Base-by-base conservation (phyloP, 495 filamentous ascomycete genomes). In the Darksidea phi region DNA sequence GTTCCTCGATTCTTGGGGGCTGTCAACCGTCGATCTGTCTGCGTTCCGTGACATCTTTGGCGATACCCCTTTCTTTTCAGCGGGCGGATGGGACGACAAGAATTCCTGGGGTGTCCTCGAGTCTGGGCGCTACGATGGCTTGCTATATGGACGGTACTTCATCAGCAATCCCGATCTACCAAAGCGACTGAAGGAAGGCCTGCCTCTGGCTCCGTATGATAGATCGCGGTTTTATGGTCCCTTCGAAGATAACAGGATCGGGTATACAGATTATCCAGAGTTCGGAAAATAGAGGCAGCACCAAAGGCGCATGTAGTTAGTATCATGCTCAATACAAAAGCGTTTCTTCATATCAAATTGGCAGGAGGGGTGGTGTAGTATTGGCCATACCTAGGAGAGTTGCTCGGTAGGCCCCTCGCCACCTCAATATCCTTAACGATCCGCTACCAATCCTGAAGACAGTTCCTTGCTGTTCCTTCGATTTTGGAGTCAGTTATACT, bases 101-200 rank as follows among this genome's bases (percentile, higher is more conserved):
- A 81, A 80, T 59, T 71, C 59, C 3, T 80, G 74, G 76, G 74
- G 72, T 38, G 72, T 77, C 0, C 43, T 79, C 15, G 78, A 80
- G 57, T 71, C 72, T 0, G 72, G 73, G 4, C 71, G 67, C 23
- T 79, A 76, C 49, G 76, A 78, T 63, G 75, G 70, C 8, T 46
- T 67, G 0, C 1, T 67, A 12, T 52, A 54, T 24, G 64, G 59
- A 15, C 52, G 59, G 5, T 63, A 56, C 24, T 67, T 67, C 48
- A 53, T 63, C 32, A 64, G 59, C 17, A 67, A 67, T 24, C 64
- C 64, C 2, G 64, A 67, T 24, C 36, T 67, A 15, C 25, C 51
- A 24, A 21, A 59, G 41, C 36, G 60, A 28, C 38, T 67, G 23
- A 58, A 49, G 47, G 11, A 54, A 7, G 53, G 60, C 7, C 17